A percentile compares a stretch with the other conserved stretches of the same genome.
Evolutionary conservation across 1,284 basidiomycete genomes (phyloP).

Genomic region (Ceratobasidium sp.): DNA sequence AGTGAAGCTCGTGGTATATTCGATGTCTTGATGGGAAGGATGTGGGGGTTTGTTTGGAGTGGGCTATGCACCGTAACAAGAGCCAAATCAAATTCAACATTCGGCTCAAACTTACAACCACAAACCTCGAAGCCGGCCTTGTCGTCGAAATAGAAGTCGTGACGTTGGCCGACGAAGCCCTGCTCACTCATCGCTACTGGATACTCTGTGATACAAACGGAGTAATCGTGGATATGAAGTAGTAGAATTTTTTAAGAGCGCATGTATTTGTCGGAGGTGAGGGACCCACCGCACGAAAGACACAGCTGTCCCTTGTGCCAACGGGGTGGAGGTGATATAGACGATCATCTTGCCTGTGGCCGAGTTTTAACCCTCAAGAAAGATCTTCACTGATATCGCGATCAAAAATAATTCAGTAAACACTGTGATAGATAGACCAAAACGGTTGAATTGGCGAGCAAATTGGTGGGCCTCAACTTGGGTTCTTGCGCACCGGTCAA

Average conservation of each 20-base stretch:
- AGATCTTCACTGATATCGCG: no score
- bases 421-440: no score
- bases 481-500: no score
- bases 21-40: background rate
- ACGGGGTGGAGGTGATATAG: no score
- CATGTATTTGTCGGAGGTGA: background rate
- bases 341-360: background rate
- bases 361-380: background rate
- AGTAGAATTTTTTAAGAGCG: background rate
- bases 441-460: no score
- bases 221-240: background rate
- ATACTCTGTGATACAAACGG: background rate
- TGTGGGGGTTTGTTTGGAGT: no score
- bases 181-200: background rate
- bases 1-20: background rate
- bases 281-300: background rate
- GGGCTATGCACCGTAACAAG: background rate
- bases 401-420: no score
- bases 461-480: no score
- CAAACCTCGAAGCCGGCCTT: background rate
- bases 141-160: background rate
- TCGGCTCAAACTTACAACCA: background rate
- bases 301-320: background rate
- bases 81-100: background rate
- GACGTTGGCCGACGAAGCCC: background rate